Base-by-base conservation (phyloP, 345 rosid genomes). In the Pseudoturritis turrita region DNA sequence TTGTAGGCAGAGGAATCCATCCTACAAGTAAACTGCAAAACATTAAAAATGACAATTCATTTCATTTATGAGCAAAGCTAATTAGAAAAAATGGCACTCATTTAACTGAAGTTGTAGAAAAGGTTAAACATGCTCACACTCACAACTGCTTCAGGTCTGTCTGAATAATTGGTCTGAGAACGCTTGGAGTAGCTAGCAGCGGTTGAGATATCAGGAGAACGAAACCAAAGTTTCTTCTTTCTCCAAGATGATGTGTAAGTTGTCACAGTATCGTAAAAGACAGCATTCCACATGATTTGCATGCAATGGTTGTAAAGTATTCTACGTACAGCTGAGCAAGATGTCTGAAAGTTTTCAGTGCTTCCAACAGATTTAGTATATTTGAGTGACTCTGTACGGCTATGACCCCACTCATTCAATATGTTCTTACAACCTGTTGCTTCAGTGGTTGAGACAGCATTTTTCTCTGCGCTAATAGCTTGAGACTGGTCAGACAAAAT, bases 271-370 rank as follows among this genome's bases (percentile, higher is more conserved):
- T 91, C 97, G 78, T 87, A 82, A 85, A 88, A 89, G 64, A 87
- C 88, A 77, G 90, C 90, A 78, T 95, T 91, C 97, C 97, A 95
- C 77, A 81, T 74, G 60, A 87, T 87, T 83, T 84, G 89, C 93
- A 85, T 87, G 84, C 87, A 87, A 77, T 77, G 65, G 71, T 83
- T 80, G 72, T 81, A 72, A 80, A 95, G 89, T 78, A 81, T 67
- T 84, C 81, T 74, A 81, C 85, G 80, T 31, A 91, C 81, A 82
- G 79, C 82, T 33, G 81, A 77, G 70, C 77, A 72, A 22, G 94
- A 86, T 31, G 72, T 78, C 89, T 84, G 70, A 68, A 88, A 88
- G 77, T 84, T 83, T 73, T 86, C 88, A 65, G 83, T 63, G 81
- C 87, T 84, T 75, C 96, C 96, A 76, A 87, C 87, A 70, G 87